Conservation (phyloP, 2,329 filamentous ascomycete species). For the Fusarium penzigii region DNA sequence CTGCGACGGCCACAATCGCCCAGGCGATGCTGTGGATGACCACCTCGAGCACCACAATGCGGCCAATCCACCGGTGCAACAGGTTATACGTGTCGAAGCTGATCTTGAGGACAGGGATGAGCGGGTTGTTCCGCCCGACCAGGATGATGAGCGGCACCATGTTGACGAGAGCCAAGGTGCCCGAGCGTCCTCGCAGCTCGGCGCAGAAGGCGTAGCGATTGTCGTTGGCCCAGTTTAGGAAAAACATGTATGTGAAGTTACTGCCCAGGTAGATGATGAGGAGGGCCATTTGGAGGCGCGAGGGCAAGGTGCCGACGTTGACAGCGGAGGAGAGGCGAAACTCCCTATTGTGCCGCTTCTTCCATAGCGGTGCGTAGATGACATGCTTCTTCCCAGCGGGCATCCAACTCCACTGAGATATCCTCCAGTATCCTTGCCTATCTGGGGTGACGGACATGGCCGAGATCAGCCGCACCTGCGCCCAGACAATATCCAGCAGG, state of each 20-base stretch:
- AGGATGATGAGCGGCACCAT: slow-evolving; percentile 90
- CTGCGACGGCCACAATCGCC: slow-evolving; percentile 69
- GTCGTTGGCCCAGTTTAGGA: slow-evolving; percentile 58
- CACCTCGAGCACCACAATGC: slow-evolving; percentile 69
- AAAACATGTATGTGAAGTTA: slow-evolving; percentile 64
- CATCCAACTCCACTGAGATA: slow-evolving; percentile 60
- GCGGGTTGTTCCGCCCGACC: slow-evolving; percentile 88
- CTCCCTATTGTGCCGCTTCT: slow-evolving; percentile 68
- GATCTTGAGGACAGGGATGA: slow-evolving; percentile 79
- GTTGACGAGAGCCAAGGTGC: slow-evolving; percentile 82
- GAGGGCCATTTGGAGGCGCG: slow-evolving; percentile 62
- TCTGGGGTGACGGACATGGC: slow-evolving; percentile 55
- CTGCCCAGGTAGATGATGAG: slow-evolving; percentile 58
- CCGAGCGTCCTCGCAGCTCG: slow-evolving; percentile 82
- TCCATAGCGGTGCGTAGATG: slow-evolving; percentile 61
- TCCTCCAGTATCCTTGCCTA: slow-evolving; percentile 61
- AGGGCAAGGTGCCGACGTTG: slow-evolving; percentile 64
- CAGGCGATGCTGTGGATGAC: slow-evolving; percentile 72
- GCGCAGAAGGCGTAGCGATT: slow-evolving; percentile 69
- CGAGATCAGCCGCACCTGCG: slow-evolving; percentile 58
- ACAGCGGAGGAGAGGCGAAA: slow-evolving; percentile 61
- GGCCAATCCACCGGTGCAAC: slow-evolving; percentile 70
- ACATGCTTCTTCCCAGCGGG: slow-evolving; percentile 63
- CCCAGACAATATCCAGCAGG: slow-evolving; percentile 54
- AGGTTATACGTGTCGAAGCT: slow-evolving; percentile 96